These are phyloP conservation scores for Psophocarpus tetragonolobus DNA, from an alignment of 306 rosid species.

Conservation along the genomic window DNA sequence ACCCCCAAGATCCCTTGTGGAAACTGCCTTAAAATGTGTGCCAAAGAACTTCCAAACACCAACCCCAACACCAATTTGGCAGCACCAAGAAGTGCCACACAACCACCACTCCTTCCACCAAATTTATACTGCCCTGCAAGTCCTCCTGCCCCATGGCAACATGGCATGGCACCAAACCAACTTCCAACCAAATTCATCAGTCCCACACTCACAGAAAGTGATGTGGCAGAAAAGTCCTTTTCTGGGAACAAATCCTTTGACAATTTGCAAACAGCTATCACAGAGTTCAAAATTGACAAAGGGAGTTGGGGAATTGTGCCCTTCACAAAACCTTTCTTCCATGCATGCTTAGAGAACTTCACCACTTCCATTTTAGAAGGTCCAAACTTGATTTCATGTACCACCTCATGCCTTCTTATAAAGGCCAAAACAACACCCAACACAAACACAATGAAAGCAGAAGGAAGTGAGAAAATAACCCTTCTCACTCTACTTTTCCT, in stretches of 20 bases:
- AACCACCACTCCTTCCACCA: constrained; percentile 77
- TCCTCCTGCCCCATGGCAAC: constrained; percentile 83
- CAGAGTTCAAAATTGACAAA: constrained; percentile 64
- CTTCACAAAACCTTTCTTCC: constrained; percentile 66
- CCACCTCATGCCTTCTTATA: constrained; percentile 47
- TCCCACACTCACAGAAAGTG: constrained; percentile 67
- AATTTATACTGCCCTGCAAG: constrained; percentile 75
- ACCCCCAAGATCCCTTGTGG: constrained; percentile 71
- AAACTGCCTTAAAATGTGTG: constrained; percentile 45
- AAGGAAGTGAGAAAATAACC: constrained; percentile 52
- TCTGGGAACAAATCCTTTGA: constrained; percentile 73
- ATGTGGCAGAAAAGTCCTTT: constrained; percentile 51
- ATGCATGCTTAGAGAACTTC: constrained; percentile 50
- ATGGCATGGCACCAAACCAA: constrained; percentile 85
- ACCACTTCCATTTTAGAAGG: constrained; percentile 57
- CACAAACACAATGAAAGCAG: constrained; percentile 60
- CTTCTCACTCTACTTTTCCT: constrained; percentile 30
- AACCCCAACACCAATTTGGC: constrained; percentile 58
- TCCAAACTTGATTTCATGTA: constrained; percentile 54
- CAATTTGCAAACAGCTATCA: constrained; percentile 64
- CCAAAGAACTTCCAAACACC: constrained; percentile 62
- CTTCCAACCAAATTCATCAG: constrained; percentile 64
- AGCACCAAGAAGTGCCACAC: constrained; percentile 67
- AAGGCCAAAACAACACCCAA: constrained; percentile 59
- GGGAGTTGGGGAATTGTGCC: constrained; percentile 82